Percentiles rank a stretch among this genome's conserved stretches.
Conservation (phyloP, 331 rosid species). For the Malus hybrid region DNA sequence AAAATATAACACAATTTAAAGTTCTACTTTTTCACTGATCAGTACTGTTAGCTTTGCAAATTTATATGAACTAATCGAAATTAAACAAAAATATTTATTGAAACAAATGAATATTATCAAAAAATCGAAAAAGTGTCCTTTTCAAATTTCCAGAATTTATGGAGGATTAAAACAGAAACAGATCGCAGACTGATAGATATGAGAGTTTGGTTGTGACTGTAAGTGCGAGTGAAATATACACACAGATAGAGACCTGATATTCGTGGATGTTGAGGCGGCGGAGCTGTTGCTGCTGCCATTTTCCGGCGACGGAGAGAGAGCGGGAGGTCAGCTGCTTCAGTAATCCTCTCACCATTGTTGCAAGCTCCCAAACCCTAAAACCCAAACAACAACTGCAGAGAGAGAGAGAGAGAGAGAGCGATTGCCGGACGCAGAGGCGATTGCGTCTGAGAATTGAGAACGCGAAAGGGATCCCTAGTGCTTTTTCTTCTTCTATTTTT, state of each 20-base stretch:
- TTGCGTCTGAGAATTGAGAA: constrained; percentile 4
- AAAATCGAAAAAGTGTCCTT: neutral
- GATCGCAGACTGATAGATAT: neutral
- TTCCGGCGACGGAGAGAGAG: constrained; percentile 87
- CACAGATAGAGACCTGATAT: constrained; percentile 49
- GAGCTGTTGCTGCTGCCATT: constrained; percentile 93
- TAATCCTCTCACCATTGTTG: constrained; percentile 67
- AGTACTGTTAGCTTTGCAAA: neutral
- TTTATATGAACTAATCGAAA: no score
- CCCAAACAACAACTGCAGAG: neutral
- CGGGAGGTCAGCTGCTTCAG: constrained; percentile 74
- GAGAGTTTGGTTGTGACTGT: neutral
- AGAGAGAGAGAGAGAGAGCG: neutral
- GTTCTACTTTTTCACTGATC: neutral
- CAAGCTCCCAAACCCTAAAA: constrained; percentile 3
- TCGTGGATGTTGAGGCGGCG: constrained; percentile 99
- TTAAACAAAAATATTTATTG: no score
- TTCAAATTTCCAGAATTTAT: neutral
- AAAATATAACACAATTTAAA: neutral
- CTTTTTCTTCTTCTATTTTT: neutral
- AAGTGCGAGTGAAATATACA: neutral
- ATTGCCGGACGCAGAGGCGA: constrained; percentile 25
- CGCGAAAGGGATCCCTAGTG: constrained; percentile 21
- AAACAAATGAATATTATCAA: no score
- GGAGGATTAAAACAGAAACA: neutral